Conservation (phyloP, 1,139 yeast species). For the Debaryomyces fabryi region DNA sequence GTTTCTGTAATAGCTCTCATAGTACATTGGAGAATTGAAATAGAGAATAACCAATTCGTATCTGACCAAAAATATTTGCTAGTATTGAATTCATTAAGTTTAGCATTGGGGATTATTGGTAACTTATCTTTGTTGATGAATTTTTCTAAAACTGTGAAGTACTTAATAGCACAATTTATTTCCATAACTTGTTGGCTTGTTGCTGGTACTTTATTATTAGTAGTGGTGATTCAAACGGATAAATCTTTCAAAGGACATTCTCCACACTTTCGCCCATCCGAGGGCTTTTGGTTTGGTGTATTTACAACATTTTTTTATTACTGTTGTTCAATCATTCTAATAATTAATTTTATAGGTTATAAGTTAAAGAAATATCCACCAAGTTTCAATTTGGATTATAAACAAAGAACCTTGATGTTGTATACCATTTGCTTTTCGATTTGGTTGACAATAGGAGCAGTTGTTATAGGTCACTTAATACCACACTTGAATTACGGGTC, state of each 20-base stretch:
- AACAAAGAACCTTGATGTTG: conserved; percentile 72
- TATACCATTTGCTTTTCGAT: conserved; percentile 65
- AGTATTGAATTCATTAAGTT: conserved; percentile 60
- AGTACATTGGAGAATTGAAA: conserved; percentile 61
- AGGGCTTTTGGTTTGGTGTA: conserved; percentile 79
- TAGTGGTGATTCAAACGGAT: conserved; percentile 44
- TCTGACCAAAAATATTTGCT: conserved; percentile 45
- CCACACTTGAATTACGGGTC: too few species aligned
- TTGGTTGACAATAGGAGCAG: conserved; percentile 73
- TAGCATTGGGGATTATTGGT: conserved; percentile 65
- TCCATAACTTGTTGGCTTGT: conserved; percentile 65
- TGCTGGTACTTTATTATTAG: conserved; percentile 56
- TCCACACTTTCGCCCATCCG: conserved; percentile 38
- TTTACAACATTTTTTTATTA: conserved; percentile 65
- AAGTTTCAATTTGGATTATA: conserved; percentile 61
- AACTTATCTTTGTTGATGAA: conserved; percentile 68
- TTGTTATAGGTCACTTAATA: conserved; percentile 42
- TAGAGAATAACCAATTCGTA: conserved; percentile 23
- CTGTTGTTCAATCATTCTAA: conserved; percentile 52
- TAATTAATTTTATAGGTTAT: conserved; percentile 65
- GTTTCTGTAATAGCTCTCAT: conserved; percentile 72
- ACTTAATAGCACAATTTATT: conserved; percentile 58
- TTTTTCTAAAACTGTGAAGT: conserved; percentile 60
- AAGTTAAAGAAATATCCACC: conserved; percentile 65
- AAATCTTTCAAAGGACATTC: conserved; percentile 17